Evolutionary conservation across 169 alveolate genomes (phyloP).

Genomic region (Pseudocohnilembus persalinus): DNA sequence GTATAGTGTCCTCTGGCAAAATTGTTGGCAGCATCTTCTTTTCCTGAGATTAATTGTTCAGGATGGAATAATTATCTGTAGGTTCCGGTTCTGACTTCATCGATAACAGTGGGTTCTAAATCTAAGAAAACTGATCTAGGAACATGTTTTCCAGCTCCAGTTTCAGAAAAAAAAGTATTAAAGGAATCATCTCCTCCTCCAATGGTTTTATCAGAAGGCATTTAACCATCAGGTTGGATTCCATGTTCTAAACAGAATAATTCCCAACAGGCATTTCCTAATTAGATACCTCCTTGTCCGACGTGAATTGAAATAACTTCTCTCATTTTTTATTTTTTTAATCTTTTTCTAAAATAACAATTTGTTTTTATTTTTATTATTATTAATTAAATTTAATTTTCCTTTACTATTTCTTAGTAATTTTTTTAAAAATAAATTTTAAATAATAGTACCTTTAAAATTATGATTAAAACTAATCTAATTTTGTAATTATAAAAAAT

Average conservation of each 20-base stretch:
- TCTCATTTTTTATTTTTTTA: constrained; percentile 48
- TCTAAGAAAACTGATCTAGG: constrained; percentile 97
- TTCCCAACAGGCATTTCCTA: constrained; percentile 88
- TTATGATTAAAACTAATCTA: too few relatives aligned
- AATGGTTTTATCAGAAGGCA: constrained; percentile 93
- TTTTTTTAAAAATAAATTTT: too few relatives aligned
- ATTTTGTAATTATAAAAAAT: too few relatives aligned
- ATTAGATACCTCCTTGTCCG: constrained; percentile 86
- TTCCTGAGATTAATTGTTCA: constrained; percentile 75
- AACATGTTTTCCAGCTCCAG: constrained; percentile 98
- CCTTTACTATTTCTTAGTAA: not conserved
- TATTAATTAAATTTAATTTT: too few relatives aligned
- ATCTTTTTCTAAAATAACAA: not conserved
- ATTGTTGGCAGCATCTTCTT: constrained; percentile 82
- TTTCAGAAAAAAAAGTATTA: constrained; percentile 98
- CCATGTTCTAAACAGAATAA: constrained; percentile 86
- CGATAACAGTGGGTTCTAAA: constrained; percentile 73
- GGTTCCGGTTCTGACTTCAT: constrained; percentile 74
- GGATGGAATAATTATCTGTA: constrained; percentile 79
- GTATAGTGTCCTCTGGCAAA: constrained; percentile 80
- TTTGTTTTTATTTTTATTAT: too few relatives aligned
- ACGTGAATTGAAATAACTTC: constrained; percentile 82
- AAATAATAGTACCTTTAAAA: not conserved
- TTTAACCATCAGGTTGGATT: constrained; percentile 78
- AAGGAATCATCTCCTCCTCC: constrained; percentile 98